Evolutionary conservation across 2,329 filamentous ascomycete genomes (phyloP).

Genomic region (Zymoseptoria passerinii): DNA sequence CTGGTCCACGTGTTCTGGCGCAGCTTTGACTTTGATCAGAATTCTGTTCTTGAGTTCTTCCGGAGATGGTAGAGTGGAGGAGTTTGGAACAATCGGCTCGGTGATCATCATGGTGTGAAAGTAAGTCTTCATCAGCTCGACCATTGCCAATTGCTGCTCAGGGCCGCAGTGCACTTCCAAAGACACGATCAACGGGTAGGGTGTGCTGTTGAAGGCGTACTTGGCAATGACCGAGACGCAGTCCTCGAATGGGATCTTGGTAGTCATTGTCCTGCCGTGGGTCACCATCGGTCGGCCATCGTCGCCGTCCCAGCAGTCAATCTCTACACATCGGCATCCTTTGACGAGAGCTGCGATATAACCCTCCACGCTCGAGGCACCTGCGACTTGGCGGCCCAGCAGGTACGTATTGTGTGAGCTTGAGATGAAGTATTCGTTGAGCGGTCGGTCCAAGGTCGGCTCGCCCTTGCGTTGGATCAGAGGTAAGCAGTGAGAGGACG

Average conservation of each 20-base stretch:
- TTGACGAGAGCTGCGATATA: conserved; percentile 84
- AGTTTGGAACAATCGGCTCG: conserved; percentile 62
- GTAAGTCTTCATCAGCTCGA: conserved; percentile 74
- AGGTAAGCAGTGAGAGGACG: conserved; percentile 44
- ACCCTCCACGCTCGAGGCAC: conserved; percentile 85
- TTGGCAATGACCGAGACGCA: conserved; percentile 89
- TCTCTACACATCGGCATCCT: conserved; percentile 90
- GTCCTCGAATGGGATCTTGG: conserved; percentile 79
- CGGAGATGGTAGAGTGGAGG: conserved; percentile 68
- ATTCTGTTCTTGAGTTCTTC: conserved; percentile 77
- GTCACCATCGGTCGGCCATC: conserved; percentile 83
- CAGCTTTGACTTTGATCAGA: conserved; percentile 89
- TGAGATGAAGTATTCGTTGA: conserved; percentile 97
- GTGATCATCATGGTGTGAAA: conserved; percentile 75
- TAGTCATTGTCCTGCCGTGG: conserved; percentile 84
- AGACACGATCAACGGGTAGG: conserved; percentile 85
- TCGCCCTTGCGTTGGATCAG: conserved; percentile 19
- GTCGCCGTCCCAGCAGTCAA: conserved; percentile 94
- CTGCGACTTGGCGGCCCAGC: conserved; percentile 79
- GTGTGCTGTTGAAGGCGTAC: conserved; percentile 83
- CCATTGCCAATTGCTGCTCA: conserved; percentile 79
- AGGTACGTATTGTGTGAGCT: conserved; percentile 99
- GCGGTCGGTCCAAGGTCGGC: conserved; percentile 61
- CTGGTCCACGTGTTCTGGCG: conserved; percentile 43
- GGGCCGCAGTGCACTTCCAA: conserved; percentile 89